Base-by-base conservation (phyloP, 352 stramenopile genomes). In the Phytophthora podocarpi region DNA sequence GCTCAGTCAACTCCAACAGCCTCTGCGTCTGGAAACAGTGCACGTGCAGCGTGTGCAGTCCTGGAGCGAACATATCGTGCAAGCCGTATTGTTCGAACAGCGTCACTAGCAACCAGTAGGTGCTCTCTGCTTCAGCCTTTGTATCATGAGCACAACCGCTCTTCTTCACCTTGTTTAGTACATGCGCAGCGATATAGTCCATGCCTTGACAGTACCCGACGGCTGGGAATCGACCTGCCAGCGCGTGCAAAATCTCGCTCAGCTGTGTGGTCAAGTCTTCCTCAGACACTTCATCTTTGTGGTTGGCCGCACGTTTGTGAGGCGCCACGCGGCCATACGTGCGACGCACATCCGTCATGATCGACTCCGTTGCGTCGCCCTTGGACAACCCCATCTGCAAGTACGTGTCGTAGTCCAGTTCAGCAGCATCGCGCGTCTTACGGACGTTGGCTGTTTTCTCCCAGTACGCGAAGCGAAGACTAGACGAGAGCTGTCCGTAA, bases 181-280 rank as follows among this genome's bases (percentile, higher is more conserved):
- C 65, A 20, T 93, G 82, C 12, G 85, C 87, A 12, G 83, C 81
- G 52, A 96, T 90, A 59, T 96, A 96, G 48, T 96, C 87, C 85
- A 96, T 94, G 27, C 87, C 87, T 61, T 96, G 87, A 51, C 87
- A 96, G 56, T 96, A 96, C 5, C 87, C 87, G 8, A 96, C 87
- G 21, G 87, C 79, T 13, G 87, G 87, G 59, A 93, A 96, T 20
- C 84, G 82, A 7, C 85, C 80, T 1, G 85, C 76, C 11, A 96
- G 54, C 4, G 87, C 87, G 37, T 93, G 87, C n/a, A 96, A 59
- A 63, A 96, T 84, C 40, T 83, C 75, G 28, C 80, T 93, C 28
- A 96, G 54, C 59, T 95, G 87, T 9, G 76, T 71, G 24, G 89
- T 90, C 42, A 92, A 60, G 37, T 88, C 81, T 59, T 91, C 70